Evolutionary conservation across 768 basidiomycete species (phyloP), one percentile per base, ranked within the genome.

Genomic region (Boletus tylopilopsis): DNA sequence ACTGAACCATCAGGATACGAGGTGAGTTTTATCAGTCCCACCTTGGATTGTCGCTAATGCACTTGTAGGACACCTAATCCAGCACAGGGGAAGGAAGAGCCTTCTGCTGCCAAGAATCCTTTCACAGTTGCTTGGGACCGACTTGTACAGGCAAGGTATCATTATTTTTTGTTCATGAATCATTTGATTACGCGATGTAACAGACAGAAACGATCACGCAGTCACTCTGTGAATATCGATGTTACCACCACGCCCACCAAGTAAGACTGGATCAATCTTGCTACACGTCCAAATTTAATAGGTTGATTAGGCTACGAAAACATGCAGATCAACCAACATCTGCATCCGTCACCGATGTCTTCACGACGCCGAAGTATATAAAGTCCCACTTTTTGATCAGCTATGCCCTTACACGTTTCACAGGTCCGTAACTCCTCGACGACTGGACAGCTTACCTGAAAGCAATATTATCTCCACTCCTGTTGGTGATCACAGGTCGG

Each of bases 171-270:
- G 2, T 49, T 25, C 19, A 7, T 36, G 27, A 29, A 18, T 8
- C 19, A 15, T 32, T 25, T 38, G 18, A 19, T 58, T 44, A 63
- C 13, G 11, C 5, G 2, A 29, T 24, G 3, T 2, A 9, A 34
- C 42, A 68, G 60, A 32, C 51, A 47, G 21, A 68, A 68, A 50
- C 58, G 67, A 45, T 36, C 47, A n/a, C 60, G 50, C 8, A 63
- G 58, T 36, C 25, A 45, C 43, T 67, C 62, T n/a, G 16, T 45
- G 33, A 55, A 54, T 29, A 32, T 32, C 29, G 32, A 53, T 33
- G 40, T 30, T 34, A 10, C 42, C n/a, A 38, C 22, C 16, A 55
- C 58, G 2, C 62, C 60, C 0, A 37, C 35, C 34, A 67, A 67
- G 67, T 68, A 32, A 61, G 58, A 22, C 11, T 35, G 36, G 11